These are phyloP conservation scores for Leccinum obscurum DNA, from an alignment of 768 basidiomycete genomes.

Conservation along the genomic window DNA sequence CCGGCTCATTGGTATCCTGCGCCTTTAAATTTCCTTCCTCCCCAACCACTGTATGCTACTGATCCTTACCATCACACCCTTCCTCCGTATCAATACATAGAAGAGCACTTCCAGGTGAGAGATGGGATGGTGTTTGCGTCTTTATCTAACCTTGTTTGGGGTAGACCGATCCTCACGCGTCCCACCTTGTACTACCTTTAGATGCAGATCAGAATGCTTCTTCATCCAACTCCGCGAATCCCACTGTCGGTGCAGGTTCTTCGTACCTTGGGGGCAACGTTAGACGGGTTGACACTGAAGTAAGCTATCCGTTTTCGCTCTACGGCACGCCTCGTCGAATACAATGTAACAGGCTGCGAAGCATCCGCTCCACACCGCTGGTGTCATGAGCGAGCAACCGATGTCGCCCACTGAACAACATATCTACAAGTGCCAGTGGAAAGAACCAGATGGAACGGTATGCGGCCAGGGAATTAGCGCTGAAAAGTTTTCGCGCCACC, in stretches of 20 bases:
- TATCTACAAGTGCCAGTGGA: constrained; percentile 9
- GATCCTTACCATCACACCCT: background rate
- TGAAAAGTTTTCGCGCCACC: constrained; percentile 7
- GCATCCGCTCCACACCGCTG: too few relatives aligned
- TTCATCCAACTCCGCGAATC: too few relatives aligned
- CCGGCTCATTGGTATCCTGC: background rate
- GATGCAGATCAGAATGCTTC: background rate
- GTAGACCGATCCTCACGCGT: background rate
- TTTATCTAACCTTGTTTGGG: background rate
- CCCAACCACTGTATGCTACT: too few relatives aligned
- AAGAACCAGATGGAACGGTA: background rate
- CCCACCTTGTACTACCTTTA: background rate
- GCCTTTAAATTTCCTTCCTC: too few relatives aligned
- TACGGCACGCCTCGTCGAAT: too few relatives aligned
- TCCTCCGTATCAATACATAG: background rate
- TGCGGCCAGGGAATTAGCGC: constrained; percentile 2
- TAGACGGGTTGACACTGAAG: too few relatives aligned
- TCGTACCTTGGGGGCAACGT: too few relatives aligned
- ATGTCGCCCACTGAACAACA: too few relatives aligned
- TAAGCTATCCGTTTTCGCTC: background rate
- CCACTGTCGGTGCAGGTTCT: too few relatives aligned
- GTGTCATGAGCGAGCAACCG: background rate
- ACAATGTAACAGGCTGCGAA: too few relatives aligned
- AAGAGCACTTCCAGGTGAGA: background rate
- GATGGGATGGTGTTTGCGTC: background rate